These are phyloP conservation scores for Monosporozyma servazzii DNA, from an alignment of 805 yeast species.

Conservation along the genomic window DNA sequence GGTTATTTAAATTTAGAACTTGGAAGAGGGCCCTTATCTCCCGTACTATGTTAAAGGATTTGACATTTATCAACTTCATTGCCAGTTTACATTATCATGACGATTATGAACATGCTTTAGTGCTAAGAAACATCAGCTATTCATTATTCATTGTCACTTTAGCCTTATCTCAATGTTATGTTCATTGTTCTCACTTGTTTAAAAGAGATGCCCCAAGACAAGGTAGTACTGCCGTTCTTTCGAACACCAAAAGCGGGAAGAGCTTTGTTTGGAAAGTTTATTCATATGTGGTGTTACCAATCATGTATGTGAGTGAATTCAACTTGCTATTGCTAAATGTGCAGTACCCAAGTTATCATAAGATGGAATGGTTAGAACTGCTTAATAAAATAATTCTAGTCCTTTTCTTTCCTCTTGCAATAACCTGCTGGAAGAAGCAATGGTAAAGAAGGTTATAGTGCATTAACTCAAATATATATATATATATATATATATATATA, in stretches of 20 bases:
- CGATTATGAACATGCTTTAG: slow-evolving; percentile 27
- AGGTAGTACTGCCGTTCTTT: neutral
- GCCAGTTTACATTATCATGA: slow-evolving; percentile 23
- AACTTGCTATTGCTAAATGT: slow-evolving; percentile 22
- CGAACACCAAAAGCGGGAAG: slow-evolving; percentile 3
- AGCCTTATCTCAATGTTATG: slow-evolving; percentile 20
- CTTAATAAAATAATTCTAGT: slow-evolving; percentile 20
- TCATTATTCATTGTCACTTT: slow-evolving; percentile 23
- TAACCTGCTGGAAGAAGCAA: slow-evolving; percentile 8
- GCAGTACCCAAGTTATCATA: slow-evolving; percentile 20
- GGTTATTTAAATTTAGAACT: slow-evolving; percentile 21
- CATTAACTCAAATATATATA: neutral
- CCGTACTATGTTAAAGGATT: slow-evolving; percentile 18
- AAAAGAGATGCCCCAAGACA: neutral
- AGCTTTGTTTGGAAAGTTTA: slow-evolving; percentile 15
- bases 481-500: neutral
- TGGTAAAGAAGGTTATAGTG: neutral
- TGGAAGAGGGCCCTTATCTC: slow-evolving; percentile 10
- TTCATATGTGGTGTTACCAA: slow-evolving; percentile 17
- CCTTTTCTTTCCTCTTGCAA: slow-evolving; percentile 21
- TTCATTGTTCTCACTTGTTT: slow-evolving; percentile 24
- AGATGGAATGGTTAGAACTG: slow-evolving; percentile 16
- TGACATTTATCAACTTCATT: slow-evolving; percentile 24
- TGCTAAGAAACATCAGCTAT: slow-evolving; percentile 25
- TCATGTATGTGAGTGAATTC: slow-evolving; percentile 25